Evolutionary conservation across 768 basidiomycete species (phyloP), one percentile per base, ranked within the genome.

Genomic region (Tylopilus felleus): DNA sequence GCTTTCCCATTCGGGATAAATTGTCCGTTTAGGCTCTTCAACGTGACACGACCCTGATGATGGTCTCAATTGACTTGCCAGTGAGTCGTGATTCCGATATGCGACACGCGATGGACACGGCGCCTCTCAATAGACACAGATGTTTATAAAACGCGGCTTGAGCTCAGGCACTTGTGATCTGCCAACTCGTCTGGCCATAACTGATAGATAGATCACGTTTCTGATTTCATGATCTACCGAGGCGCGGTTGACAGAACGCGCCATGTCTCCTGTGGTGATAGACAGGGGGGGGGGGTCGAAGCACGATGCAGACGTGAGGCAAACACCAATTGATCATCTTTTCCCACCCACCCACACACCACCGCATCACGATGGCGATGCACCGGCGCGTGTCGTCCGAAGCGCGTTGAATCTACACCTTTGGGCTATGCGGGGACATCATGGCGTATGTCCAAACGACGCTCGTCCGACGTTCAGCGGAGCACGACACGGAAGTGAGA

Each of bases 161-260:
- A 33, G 17, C 16, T 35, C 46, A 36, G 47, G 47, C n/a, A 48
- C 47, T 7, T 21, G 8, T 3, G 17, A 25, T 43, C 12, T 17
- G 17, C 17, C 21, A 22, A 13, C 23, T 9, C 8, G n/a, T 17
- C 17, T 17, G 16, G 9, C 7, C 16, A 28, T 3, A 16, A 12
- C 22, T 19, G 13, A 31, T 39, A 40, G 47, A n/a, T n/a, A n/a
- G n/a, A n/a, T n/a, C n/a, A n/a, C 49, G 52, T 46, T 27, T 55
- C 28, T 21, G 12, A 48, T 29, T 25, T 28, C 47, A 55, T 52
- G 50, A 59, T 55, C 45, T 59, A 33, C 50, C 22, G 19, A 29
- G 8, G 5, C 29, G 29, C 31, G 12, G 12, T 33, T 33, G 31
- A 33, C 12, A 33, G 9, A 33, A 33, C 31, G 31, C 31, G 12